Base-by-base conservation (phyloP, 768 basidiomycete genomes). In the Lactarius deliciosus region DNA sequence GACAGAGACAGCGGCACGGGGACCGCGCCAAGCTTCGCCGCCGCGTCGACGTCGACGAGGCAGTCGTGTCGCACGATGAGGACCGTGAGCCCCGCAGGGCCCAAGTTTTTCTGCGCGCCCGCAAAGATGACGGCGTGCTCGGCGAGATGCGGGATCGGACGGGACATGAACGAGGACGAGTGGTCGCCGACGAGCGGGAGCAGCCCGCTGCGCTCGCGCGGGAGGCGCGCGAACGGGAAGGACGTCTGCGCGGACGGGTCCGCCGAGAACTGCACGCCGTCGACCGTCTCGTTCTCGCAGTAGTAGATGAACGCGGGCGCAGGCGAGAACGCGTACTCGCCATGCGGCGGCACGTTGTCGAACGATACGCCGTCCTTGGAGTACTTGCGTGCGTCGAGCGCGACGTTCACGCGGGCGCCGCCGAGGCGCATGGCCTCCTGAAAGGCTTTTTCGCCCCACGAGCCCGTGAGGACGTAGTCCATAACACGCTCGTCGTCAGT, bases 261-360 rank as follows among this genome's bases (percentile, higher is more conserved):
- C 60, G 81, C 75, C 2, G 88, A 80, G 79, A 92, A 98, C 79
- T 98, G 89, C 57, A 95, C 89, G 53, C 97, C 97, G 71, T 96
- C 90, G 65, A 98, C 91, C 16, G 97, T 99, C 81, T 99, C 97
- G 81, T 99, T 99, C 77, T 97, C 97, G 83, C 97, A 99, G 80
- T 97, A 98, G 80, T 96, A 98, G 66, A 98, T 88, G 71, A 96
- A 83, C 32, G 91, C 96, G 16, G 96, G 89, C 74, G 88, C 83
- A n/a, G 77, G 69, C 9, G 90, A 90, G 80, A 98, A 94, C 11
- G 77, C 75, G 83, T 90, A 98, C 61, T 83, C 82, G 62, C 80
- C 77, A 74, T 85, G 86, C 13, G 86, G 79, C 10, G 97, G 95
- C 74, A 98, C 86, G 69, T 84, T 86, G 70, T 94, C 89, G 77